A percentile compares a stretch with the other conserved stretches of the same genome.
Conservation (phyloP, 2,329 filamentous ascomycete species). For the Coniochaeta pulveracea region DNA sequence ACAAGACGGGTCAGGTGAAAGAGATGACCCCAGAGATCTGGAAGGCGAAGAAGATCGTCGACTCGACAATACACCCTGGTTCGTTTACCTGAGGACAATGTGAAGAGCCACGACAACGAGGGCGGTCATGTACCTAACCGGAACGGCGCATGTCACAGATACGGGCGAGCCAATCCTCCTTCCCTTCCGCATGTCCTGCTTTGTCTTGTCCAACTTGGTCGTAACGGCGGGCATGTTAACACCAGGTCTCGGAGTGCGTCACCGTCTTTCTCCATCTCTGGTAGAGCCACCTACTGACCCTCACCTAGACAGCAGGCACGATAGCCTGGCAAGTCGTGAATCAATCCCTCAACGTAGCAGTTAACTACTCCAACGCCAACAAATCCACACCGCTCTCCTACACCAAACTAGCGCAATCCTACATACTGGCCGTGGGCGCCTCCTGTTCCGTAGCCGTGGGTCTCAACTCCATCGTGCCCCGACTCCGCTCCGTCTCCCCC, state of each 20-base stretch:
- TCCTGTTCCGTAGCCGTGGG: conserved; percentile 91
- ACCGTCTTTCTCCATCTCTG: no score
- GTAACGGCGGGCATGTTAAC: conserved; percentile 97
- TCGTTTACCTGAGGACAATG: no score
- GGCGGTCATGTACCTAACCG: conserved; percentile 3
- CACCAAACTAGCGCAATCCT: conserved; percentile 75
- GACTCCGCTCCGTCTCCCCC: conserved; percentile 65
- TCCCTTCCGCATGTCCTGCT: conserved; percentile 95
- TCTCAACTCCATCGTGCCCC: conserved; percentile 79
- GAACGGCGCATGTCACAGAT: conserved; percentile 42
- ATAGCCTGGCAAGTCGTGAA: conserved; percentile 93
- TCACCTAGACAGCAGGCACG: conserved; percentile 57
- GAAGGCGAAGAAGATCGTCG: conserved; percentile 93
- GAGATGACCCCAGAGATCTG: conserved; percentile 86
- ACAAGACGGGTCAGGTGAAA: conserved; percentile 72
- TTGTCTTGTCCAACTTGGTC: conserved; percentile 84
- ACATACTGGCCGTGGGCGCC: conserved; percentile 81
- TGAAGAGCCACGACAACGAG: no score
- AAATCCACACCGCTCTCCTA: conserved; percentile 85
- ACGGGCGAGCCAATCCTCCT: conserved; percentile 86
- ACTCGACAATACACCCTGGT: conserved; percentile 94
- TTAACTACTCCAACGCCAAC: conserved; percentile 97
- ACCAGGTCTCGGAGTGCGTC: conserved; percentile 61
- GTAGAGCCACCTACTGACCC: no score
- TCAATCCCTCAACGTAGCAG: conserved; percentile 94